phyloP scores from a whole-genome alignment of 306 rosid genomes.

The Argentina anserina region DNA sequence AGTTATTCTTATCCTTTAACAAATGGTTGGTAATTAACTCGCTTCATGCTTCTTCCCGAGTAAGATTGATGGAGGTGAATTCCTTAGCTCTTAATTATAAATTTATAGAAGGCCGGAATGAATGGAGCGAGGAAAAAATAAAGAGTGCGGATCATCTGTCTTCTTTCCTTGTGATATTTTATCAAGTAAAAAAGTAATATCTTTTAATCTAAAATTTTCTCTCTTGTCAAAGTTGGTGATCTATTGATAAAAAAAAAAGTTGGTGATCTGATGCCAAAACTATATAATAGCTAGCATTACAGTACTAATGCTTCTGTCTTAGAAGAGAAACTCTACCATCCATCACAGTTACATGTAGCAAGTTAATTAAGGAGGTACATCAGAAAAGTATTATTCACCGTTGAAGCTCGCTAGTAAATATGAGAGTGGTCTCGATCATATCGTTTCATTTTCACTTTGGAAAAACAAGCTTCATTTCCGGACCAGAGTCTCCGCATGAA shows the following conservation, averaged over 20 bases:
- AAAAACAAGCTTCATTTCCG: not conserved
- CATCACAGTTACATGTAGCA: not conserved
- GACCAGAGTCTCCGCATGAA: too few relatives aligned
- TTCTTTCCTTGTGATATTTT: not conserved
- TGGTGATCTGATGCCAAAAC: not conserved
- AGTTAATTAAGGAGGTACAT: not conserved
- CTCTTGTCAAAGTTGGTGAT: not conserved
- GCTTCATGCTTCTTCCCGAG: not conserved
- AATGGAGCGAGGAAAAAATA: not conserved
- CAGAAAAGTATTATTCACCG: not conserved
- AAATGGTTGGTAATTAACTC: not conserved
- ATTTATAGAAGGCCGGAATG: not conserved
- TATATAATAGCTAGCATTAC: not conserved
- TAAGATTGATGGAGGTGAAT: not conserved
- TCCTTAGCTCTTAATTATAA: not conserved
- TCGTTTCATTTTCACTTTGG: not conserved
- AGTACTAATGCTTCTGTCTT: not conserved
- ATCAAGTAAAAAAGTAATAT: not conserved
- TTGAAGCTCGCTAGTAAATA: not conserved
- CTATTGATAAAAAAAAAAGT: too few relatives aligned
- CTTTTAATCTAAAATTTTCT: not conserved
- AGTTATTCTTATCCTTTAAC: not conserved
- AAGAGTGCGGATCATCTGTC: not conserved
- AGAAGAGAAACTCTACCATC: not conserved
- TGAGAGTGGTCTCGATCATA: too few relatives aligned